Conservation (phyloP, 2,329 filamentous ascomycete species). For the Botrytis paeoniae region DNA sequence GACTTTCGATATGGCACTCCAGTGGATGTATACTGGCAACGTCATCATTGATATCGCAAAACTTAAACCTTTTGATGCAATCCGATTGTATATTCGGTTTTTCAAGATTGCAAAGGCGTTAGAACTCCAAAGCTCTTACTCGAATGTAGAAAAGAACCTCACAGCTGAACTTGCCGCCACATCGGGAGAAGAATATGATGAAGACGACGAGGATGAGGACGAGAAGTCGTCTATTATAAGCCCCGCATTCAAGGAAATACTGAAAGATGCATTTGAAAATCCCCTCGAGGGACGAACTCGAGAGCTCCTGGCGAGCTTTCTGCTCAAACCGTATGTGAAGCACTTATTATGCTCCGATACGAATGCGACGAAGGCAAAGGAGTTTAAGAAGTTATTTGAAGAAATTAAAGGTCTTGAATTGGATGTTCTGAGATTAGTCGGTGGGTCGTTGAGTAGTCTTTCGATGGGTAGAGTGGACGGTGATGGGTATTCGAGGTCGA, state of each 20-base stretch:
- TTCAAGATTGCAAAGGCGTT: background rate
- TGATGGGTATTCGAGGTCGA: background rate
- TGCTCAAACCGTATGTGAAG: background rate
- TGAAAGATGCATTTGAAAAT: background rate
- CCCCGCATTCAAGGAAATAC: background rate
- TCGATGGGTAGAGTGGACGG: background rate
- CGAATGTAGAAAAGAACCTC: background rate
- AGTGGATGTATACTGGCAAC: slow-evolving; percentile 16
- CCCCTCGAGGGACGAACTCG: background rate
- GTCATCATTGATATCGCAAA: background rate
- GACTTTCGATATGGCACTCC: slow-evolving; percentile 10
- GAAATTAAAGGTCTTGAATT: background rate
- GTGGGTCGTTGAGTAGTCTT: background rate
- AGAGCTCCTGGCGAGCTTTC: background rate
- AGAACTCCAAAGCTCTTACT: background rate
- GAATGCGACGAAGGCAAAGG: background rate
- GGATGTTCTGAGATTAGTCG: background rate
- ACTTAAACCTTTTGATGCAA: background rate
- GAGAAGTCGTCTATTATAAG: background rate
- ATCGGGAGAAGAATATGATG: background rate
- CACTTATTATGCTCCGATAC: background rate
- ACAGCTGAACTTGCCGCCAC: background rate
- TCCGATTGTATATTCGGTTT: background rate
- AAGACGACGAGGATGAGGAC: background rate
- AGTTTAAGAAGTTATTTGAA: background rate